Evolutionary conservation across 2,329 filamentous ascomycete genomes (phyloP).

Genomic region (Stagonosporopsis chrysanthemi): DNA sequence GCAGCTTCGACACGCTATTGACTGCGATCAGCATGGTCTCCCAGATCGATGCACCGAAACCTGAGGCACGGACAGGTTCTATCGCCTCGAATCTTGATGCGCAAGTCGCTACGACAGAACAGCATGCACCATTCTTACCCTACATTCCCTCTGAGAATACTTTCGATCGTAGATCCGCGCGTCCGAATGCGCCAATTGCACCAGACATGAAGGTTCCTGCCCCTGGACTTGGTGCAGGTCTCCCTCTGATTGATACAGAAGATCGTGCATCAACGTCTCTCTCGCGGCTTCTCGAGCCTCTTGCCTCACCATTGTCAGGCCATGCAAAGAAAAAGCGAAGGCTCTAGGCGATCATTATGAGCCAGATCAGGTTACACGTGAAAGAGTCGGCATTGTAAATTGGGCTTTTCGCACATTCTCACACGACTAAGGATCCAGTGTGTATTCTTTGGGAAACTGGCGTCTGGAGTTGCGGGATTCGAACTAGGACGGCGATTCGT

Average conservation of each 20-base stretch:
- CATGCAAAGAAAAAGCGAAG: slow-evolving; percentile 11
- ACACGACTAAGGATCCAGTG: not conserved
- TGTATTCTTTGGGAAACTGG: not conserved
- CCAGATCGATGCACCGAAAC: slow-evolving; percentile 35
- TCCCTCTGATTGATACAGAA: not conserved
- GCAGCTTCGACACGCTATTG: slow-evolving; percentile 31
- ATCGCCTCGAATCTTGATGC: slow-evolving; percentile 32
- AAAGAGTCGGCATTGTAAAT: no score
- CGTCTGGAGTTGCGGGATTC: not conserved
- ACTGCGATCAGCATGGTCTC: slow-evolving; percentile 37
- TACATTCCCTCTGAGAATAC: not conserved
- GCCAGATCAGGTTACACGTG: not conserved
- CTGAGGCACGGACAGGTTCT: slow-evolving; percentile 33
- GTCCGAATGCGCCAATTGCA: not conserved
- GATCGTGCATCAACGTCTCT: not conserved
- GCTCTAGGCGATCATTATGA: not conserved
- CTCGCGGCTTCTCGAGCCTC: not conserved
- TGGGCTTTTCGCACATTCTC: no score
- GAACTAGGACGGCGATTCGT: not conserved
- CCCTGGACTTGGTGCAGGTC: not conserved
- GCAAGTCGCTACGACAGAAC: slow-evolving; percentile 29
- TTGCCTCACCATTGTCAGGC: not conserved
- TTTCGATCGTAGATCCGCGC: not conserved
- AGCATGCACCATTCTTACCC: slow-evolving; percentile 5
- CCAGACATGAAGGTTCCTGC: not conserved